Base-by-base conservation (phyloP, 106 monocot species). In the Dactylorhiza incarnata region DNA sequence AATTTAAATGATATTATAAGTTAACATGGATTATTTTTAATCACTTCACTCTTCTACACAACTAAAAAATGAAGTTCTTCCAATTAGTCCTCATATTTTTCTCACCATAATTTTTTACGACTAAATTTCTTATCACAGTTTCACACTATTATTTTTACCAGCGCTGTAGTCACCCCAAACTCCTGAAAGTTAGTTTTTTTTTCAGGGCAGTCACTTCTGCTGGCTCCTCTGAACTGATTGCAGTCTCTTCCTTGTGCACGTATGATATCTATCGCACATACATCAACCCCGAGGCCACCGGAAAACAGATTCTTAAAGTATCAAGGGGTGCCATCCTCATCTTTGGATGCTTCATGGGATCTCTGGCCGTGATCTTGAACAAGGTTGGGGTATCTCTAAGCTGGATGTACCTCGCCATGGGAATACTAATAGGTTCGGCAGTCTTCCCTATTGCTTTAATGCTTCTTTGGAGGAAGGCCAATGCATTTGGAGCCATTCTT, bases 371-470 rank as follows among this genome's bases (percentile, higher is more conserved):
- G 44, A 84, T 97, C 55, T 74, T 97, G 49, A 97, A 97, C 83
- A 87, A 89, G 45, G 93, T 83, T 5, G 93, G 91, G 13, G 94
- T 97, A 7, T 97, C 97, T 62, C 91, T 97, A 1, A 91, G 97
- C 16, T 97, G 97, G 97, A 97, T 97, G 93, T 97, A 97, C 73
- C 89, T 97, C 7, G 97, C 93, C 67, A 97, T 94, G 97, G 97
- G 97, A 61, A 83, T 94, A 9, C 48, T 97, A 7, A 87, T 97
- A 9, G 97, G 97, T 43, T 97, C 97, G 14, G 97, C 97, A 5
- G 97, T 97, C 8, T 56, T 97, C 24, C 97, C 97, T 20, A 89
- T 97, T 20, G 93, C 91, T 22, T 91, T 97, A 71, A 81, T 97
- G 91, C 91, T 97, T 73, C 84, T 97, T 12, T 97, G 97, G 97